phyloP scores from a whole-genome alignment of 805 yeast genomes.

The Ogataea zsoltii region DNA sequence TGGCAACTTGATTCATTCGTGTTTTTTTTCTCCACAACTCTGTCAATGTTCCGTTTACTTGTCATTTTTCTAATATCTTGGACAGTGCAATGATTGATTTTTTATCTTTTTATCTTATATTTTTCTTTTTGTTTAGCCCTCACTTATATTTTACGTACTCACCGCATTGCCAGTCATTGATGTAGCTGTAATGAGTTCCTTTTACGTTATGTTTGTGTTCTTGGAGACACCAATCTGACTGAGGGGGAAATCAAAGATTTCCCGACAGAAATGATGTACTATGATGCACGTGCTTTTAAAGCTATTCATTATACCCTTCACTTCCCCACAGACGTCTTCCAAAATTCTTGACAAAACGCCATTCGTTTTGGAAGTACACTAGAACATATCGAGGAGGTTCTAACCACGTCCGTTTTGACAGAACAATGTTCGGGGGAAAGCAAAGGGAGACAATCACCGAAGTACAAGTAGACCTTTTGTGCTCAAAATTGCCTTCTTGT shows the following conservation, averaged over 20 bases:
- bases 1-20: background rate
- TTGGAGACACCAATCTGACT: slow-evolving; percentile 37
- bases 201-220: slow-evolving; percentile 31
- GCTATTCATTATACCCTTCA: slow-evolving; percentile 18
- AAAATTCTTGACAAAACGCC: slow-evolving; percentile 25
- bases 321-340: slow-evolving; percentile 15
- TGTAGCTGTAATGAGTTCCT: no score
- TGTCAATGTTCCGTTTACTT: slow-evolving; percentile 2
- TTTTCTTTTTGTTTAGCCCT: background rate
- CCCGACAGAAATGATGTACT: slow-evolving; percentile 32
- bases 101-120: background rate
- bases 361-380: slow-evolving; percentile 16
- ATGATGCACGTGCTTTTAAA: slow-evolving; percentile 30
- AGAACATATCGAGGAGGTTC: slow-evolving; percentile 10
- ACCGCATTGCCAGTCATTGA: background rate
- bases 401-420: slow-evolving; percentile 4
- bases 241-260: slow-evolving; percentile 8
- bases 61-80: slow-evolving; percentile 1
- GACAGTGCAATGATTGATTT: slow-evolving; percentile 5
- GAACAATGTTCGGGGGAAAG: background rate
- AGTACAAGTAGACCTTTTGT: background rate
- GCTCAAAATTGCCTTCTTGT: background rate
- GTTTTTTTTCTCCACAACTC: background rate
- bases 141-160: background rate
- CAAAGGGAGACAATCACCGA: background rate